Evolutionary conservation across 306 rosid species (phyloP), one percentile per base, ranked within the genome.

Genomic region (Hylodesmum podocarpum): DNA sequence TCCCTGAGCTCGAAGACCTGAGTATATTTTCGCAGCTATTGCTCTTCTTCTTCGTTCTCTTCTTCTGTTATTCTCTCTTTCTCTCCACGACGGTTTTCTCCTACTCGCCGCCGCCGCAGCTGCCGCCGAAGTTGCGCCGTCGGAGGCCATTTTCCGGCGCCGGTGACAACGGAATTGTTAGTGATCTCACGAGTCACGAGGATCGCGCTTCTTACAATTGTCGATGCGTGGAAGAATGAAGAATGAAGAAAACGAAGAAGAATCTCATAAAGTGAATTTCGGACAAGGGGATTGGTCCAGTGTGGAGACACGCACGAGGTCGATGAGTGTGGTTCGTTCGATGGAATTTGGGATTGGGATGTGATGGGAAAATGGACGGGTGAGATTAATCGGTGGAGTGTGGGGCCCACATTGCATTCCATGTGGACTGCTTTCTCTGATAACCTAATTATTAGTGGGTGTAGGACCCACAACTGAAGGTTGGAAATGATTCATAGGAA

Each of bases 61-160:
- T 78, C 92, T 86, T 70, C 88, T 57, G 53, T 91, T 91, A 76
- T 91, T 91, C 91, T 94, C 98, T 21, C 92, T 90, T 81, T 91
- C 98, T 79, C 94, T 86, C 97, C 96, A 94, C 59, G 98, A 90
- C 67, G 93, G 94, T 85, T 90, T 91, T 75, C 96, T 85, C 73
- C 93, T 55, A 16, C 86, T 74, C 33, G 78, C 78, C 21, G 88
- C 78, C 65, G 83, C 88, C 28, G n/a, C n/a, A n/a, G 78, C 79
- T 21, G 88, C 77, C 62, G 84, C 89, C 25, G 97, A 91, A 25
- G 93, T 90, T 1, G 92, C 98, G 12, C 91, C 94, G 49, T 94
- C 97, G 18, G 96, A 90, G 75, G 91, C 87, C 98, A 94, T 91
- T 78, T 78, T 64, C 87, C 89, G 80, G 87, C 51, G 1, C 63